Conservation (phyloP, 805 yeast genomes). For the Grigorovia yakushimaensis region DNA sequence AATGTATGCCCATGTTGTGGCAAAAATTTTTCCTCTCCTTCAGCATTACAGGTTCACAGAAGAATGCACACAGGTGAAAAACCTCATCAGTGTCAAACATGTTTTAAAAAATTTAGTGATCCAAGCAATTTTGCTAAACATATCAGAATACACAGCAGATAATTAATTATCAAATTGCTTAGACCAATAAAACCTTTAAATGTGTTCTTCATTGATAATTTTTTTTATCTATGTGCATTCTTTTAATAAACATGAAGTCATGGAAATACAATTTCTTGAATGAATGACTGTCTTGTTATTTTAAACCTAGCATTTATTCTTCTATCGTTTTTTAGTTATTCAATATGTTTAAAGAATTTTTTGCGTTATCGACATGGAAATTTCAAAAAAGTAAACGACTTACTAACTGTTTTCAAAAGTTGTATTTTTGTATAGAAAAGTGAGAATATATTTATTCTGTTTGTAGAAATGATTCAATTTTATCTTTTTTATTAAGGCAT, state of each 20-base stretch:
- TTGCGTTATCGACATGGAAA: slow-evolving; percentile 62
- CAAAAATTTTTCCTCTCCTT: slow-evolving; percentile 70
- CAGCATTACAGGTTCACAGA: slow-evolving; percentile 72
- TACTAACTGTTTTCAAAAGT: slow-evolving; percentile 77
- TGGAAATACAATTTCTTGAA: slow-evolving; percentile 63
- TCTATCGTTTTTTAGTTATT: slow-evolving; percentile 70
- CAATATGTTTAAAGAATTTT: slow-evolving; percentile 63
- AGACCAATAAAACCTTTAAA: slow-evolving; percentile 78
- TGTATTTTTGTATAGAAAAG: slow-evolving; percentile 85
- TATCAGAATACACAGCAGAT: slow-evolving; percentile 61
- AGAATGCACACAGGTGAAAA: slow-evolving; percentile 87
- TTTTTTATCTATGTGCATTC: slow-evolving; percentile 86
- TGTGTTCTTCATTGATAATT: slow-evolving; percentile 80
- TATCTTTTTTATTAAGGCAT: slow-evolving; percentile 65
- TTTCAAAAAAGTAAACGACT: slow-evolving; percentile 80
- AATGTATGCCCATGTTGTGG: slow-evolving; percentile 63
- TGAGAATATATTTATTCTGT: slow-evolving; percentile 75
- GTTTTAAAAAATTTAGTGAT: slow-evolving; percentile 80
- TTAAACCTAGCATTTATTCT: slow-evolving; percentile 84
- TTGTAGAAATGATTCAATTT: slow-evolving; percentile 57
- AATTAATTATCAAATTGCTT: slow-evolving; percentile 42
- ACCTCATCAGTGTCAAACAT: slow-evolving; percentile 73
- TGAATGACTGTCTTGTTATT: no score
- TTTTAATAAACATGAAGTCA: slow-evolving; percentile 63
- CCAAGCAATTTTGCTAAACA: slow-evolving; percentile 84